These are phyloP conservation scores for Populus ilicifolia DNA, from an alignment of 345 rosid genomes.

Conservation along the genomic window DNA sequence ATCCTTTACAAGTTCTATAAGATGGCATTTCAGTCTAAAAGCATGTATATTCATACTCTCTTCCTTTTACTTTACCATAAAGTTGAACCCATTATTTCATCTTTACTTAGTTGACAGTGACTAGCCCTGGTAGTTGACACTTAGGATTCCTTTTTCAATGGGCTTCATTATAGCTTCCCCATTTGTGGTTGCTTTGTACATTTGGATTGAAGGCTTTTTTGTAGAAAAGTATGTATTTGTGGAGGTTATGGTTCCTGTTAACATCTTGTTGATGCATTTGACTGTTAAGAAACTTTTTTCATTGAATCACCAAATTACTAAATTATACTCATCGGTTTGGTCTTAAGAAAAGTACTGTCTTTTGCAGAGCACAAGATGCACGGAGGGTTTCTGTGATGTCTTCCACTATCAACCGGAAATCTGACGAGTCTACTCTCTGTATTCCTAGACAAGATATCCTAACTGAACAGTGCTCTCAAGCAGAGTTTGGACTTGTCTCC, in stretches of 20 bases:
- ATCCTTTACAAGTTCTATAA: neutral
- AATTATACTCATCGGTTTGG: neutral
- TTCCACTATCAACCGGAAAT: slow-evolving; percentile 27
- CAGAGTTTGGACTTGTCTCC: slow-evolving; percentile 49
- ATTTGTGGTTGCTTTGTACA: neutral
- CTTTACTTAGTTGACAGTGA: slow-evolving; percentile 28
- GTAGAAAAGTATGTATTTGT: neutral
- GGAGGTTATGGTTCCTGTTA: neutral
- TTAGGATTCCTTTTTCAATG: slow-evolving; percentile 20
- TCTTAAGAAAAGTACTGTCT: slow-evolving; percentile 2
- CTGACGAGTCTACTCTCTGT: slow-evolving; percentile 26
- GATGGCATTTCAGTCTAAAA: slow-evolving; percentile 16
- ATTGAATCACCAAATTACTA: neutral
- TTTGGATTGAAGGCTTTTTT: neutral
- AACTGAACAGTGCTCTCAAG: slow-evolving; percentile 21
- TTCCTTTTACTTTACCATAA: slow-evolving; percentile 19
- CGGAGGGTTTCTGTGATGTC: slow-evolving; percentile 25
- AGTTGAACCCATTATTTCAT: slow-evolving; percentile 27
- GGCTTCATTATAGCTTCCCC: neutral
- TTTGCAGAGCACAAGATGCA: slow-evolving; percentile 38
- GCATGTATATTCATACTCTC: slow-evolving; percentile 10
- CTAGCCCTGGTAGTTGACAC: slow-evolving; percentile 14
- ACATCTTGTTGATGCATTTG: neutral
- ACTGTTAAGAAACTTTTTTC: neutral
- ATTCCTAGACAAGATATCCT: slow-evolving; percentile 34